Evolutionary conservation across 176 grass and related monocot species (phyloP).

Genomic region (Themeda triandra): DNA sequence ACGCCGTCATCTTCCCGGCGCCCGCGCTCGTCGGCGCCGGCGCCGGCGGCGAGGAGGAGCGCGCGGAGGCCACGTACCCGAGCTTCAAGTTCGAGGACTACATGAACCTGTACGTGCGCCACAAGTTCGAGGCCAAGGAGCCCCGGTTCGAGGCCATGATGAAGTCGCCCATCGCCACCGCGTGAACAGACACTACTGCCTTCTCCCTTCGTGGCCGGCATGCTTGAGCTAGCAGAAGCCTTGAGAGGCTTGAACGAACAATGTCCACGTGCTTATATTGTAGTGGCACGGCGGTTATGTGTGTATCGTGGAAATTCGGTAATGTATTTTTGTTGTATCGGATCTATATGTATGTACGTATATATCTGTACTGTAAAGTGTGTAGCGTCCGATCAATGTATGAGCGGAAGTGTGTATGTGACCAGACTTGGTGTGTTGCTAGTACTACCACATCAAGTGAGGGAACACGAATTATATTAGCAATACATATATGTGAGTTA

Average conservation of each 20-base stretch:
- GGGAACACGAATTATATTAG: neutral
- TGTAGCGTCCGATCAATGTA: neutral
- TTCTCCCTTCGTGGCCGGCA: neutral
- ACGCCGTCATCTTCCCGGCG: slow-evolving; percentile 88
- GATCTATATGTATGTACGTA: neutral
- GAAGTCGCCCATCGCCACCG: slow-evolving; percentile 61
- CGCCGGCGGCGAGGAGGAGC: neutral
- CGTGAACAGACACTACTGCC: neutral
- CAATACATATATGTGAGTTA: too few relatives aligned
- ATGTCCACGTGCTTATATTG: neutral
- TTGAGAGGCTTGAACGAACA: neutral
- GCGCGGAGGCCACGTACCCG: slow-evolving; percentile 38
- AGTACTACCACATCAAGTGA: neutral
- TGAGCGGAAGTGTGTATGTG: neutral
- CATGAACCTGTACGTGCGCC: slow-evolving; percentile 74
- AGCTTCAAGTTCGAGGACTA: slow-evolving; percentile 97
- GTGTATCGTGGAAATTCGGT: neutral
- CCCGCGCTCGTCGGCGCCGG: slow-evolving; percentile 32
- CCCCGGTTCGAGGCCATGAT: slow-evolving; percentile 90
- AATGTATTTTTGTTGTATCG: neutral
- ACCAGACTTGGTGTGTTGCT: neutral
- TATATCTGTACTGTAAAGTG: neutral
- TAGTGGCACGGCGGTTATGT: neutral
- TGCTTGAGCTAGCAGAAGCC: neutral
- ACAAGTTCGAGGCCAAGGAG: slow-evolving; percentile 95